A percentile compares a stretch with the other conserved stretches of the same genome.
Evolutionary conservation across 345 rosid species (phyloP).

Genomic region (Eucalyptus coolabah): DNA sequence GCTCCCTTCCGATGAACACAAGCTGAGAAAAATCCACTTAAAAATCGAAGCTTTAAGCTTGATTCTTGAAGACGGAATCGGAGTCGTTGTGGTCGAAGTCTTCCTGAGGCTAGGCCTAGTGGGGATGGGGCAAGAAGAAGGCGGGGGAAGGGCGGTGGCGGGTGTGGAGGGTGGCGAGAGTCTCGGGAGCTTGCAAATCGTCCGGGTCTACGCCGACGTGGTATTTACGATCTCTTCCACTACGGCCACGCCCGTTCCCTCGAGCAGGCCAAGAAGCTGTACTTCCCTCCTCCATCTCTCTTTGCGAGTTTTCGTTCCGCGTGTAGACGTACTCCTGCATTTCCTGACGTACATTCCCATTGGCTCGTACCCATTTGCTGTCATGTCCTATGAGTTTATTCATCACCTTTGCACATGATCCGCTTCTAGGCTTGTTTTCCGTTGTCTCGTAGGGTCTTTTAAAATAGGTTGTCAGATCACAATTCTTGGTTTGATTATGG

Average conservation of each 20-base stretch:
- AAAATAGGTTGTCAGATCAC: background rate
- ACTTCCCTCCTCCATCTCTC: background rate
- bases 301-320: background rate
- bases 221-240: conserved; percentile 98
- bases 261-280: conserved; percentile 90
- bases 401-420: background rate
- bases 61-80: conserved; percentile 30
- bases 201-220: conserved; percentile 83
- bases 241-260: conserved; percentile 94
- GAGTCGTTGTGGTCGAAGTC: conserved; percentile 3
- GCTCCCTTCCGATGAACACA: too few relatives aligned
- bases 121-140: conserved; percentile 16
- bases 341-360: background rate
- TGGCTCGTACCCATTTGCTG: background rate
- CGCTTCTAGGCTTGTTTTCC: background rate
- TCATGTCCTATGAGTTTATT: background rate
- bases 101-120: conserved; percentile 47
- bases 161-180: background rate
- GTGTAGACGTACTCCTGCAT: background rate
- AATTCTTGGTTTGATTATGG: background rate
- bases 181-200: background rate
- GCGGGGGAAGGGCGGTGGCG: background rate
- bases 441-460: background rate
- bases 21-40: too few relatives aligned
- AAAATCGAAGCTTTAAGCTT: too few relatives aligned